Evolutionary conservation across 2,329 filamentous ascomycete species (phyloP), one percentile per base, ranked within the genome.

Genomic region (Fusarium sp.): DNA sequence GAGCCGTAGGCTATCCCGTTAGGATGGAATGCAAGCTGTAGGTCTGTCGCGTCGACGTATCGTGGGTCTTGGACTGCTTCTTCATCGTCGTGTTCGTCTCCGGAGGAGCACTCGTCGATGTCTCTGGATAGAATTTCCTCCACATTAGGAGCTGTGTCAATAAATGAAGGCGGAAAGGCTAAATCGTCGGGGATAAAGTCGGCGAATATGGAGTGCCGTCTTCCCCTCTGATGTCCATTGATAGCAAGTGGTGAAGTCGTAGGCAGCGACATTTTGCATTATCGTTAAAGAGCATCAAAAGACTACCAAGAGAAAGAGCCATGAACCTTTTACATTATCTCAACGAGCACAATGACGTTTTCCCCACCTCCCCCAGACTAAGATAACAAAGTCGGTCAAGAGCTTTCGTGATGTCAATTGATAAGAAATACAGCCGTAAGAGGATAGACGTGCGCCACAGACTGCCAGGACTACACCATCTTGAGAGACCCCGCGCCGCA

Each of bases 81-180:
- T 29, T 59, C 41, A 18, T 69, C 50, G 26, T 28, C 31, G 9
- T 66, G 39, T 6, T 70, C 71, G 11, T 69, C 71, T 1, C 49
- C 60, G 5, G 71, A 73, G 2, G 71, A 74, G 44, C 71, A 73
- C 1, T 73, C 71, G 15, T 61, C 69, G 11, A 74, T 74, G 12
- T 73, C 71, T 24, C 56, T 50, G 26, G 23, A 63, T 2, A 73
- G 18, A 11, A 73, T 73, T 18, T 73, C 68, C 3, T 68, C 63
- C 20, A 58, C 63, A 21, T 63, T 73, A 5, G 66, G 63, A 6
- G 57, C 29, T 6, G 66, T 47, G 2, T 56, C 57, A 3, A 70
- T 57, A 5, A 73, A 73, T 0, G 69, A 60, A 0, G 71, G 46
- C 0, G 70, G 60, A 5, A 70, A 52, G 1, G 53, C 21, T 3